Evolutionary conservation across 768 basidiomycete genomes (phyloP).

Genomic region (Crucibulum laeve): DNA sequence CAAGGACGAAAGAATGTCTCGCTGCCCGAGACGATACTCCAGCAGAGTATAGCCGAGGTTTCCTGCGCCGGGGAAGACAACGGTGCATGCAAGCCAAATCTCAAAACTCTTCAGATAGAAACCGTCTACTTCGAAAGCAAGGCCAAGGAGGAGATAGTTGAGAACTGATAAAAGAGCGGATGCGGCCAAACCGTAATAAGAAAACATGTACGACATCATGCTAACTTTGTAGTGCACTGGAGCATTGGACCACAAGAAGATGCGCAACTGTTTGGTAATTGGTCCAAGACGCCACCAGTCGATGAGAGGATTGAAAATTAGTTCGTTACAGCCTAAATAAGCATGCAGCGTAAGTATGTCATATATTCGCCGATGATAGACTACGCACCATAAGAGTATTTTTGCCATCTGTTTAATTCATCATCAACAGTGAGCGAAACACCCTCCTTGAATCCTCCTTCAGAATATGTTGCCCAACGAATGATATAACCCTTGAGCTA

Average conservation of each 20-base stretch:
- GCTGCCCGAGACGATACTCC: slow-evolving; percentile 63
- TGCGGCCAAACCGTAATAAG: slow-evolving; percentile 61
- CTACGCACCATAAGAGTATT: slow-evolving; percentile 67
- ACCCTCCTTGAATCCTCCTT: slow-evolving; percentile 87
- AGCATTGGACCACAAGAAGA: slow-evolving; percentile 71
- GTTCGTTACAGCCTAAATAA: slow-evolving; percentile 60
- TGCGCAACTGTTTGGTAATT: slow-evolving; percentile 75
- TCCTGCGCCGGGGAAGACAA: slow-evolving; percentile 66
- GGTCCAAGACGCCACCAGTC: slow-evolving; percentile 79
- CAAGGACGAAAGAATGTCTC: slow-evolving; percentile 42
- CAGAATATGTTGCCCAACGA: slow-evolving; percentile 82
- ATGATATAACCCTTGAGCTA: slow-evolving; percentile 67
- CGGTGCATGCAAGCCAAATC: slow-evolving; percentile 69
- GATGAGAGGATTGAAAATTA: slow-evolving; percentile 81
- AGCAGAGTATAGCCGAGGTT: slow-evolving; percentile 66
- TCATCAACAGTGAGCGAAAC: slow-evolving; percentile 88
- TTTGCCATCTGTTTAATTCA: slow-evolving; percentile 91
- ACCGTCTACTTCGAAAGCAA: slow-evolving; percentile 58
- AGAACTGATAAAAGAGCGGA: slow-evolving; percentile 57
- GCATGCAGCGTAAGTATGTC: slow-evolving; percentile 1
- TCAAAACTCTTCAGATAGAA: slow-evolving; percentile 72
- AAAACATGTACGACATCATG: slow-evolving; percentile 72
- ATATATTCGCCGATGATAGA: not conserved
- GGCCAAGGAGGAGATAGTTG: slow-evolving; percentile 70
- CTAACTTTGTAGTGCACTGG: slow-evolving; percentile 82